phyloP scores from a whole-genome alignment of 176 grass and related monocot genomes.

The Neostapfia colusana region DNA sequence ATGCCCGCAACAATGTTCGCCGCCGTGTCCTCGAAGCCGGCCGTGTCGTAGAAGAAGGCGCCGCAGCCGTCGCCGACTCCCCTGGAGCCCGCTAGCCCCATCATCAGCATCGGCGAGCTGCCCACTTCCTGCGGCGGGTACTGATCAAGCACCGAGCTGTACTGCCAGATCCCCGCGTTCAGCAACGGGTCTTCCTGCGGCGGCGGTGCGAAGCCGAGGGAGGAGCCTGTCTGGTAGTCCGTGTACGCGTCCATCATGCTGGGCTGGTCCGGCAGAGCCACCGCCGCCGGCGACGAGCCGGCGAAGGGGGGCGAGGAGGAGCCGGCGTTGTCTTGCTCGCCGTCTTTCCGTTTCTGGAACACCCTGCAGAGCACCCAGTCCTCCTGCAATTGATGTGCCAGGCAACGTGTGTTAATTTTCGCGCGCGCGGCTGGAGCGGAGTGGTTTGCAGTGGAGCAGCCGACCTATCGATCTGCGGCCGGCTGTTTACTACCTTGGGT shows the following conservation, averaged over 20 bases:
- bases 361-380: constrained; percentile 95
- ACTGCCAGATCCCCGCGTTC: constrained; percentile 40
- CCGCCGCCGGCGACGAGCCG: constrained; percentile 24
- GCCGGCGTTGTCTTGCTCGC: constrained; percentile 42
- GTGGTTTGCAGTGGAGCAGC: neutral
- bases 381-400: constrained; percentile 52
- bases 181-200: constrained; percentile 28
- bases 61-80: constrained; percentile 33
- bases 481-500: constrained; percentile 43
- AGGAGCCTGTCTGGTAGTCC: constrained; percentile 37
- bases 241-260: constrained; percentile 30
- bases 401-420: too few species aligned
- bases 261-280: constrained; percentile 1
- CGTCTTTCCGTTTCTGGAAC: constrained; percentile 69
- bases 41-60: constrained; percentile 42
- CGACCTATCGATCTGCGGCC: neutral
- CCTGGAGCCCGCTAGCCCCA: neutral
- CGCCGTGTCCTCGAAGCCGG: constrained; percentile 46
- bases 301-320: constrained; percentile 39
- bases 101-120: constrained; percentile 41
- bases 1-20: constrained; percentile 38
- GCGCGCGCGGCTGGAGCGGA: neutral
- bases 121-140: constrained; percentile 36
- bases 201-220: neutral
- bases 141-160: constrained; percentile 39